Percentiles rank a stretch among this genome's conserved stretches.
Evolutionary conservation across 176 grass and related monocot genomes (phyloP).

Genomic region (Melocanna baccifera): DNA sequence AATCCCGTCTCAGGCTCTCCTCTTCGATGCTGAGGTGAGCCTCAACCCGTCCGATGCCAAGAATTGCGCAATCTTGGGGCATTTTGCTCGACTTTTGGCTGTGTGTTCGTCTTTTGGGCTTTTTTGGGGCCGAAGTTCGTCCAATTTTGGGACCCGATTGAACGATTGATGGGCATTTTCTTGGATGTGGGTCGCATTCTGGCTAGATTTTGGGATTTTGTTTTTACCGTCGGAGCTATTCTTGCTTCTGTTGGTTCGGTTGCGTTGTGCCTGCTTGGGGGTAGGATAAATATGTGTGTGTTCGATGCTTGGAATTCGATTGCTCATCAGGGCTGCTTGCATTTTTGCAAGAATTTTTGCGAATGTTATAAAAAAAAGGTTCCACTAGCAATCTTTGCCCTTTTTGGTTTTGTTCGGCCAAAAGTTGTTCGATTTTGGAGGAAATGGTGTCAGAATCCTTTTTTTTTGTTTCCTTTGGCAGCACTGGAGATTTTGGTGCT

Average conservation of each 20-base stretch:
- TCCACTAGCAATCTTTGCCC: not conserved
- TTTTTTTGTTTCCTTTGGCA: conserved; percentile 6
- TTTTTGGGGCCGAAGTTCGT: not conserved
- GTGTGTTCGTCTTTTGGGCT: not conserved
- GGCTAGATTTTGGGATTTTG: not conserved
- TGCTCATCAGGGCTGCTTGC: not conserved
- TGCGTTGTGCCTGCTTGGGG: not conserved
- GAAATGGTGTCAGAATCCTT: not conserved
- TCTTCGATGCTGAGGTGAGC: conserved; percentile 30
- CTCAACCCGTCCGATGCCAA: not conserved
- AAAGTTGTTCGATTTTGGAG: not conserved
- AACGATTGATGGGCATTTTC: not conserved
- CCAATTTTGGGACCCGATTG: not conserved
- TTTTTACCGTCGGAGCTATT: not conserved
- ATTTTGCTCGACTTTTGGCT: not conserved
- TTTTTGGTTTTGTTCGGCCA: not conserved
- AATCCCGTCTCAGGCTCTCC: not conserved
- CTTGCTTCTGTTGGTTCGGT: not conserved
- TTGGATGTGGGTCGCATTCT: conserved; percentile 19
- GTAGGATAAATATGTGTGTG: not conserved
- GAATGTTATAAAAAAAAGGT: not conserved
- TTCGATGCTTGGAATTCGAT: not conserved
- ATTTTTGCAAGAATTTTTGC: not conserved
- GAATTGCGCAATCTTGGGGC: not conserved
- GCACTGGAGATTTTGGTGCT: not conserved